Percentiles rank a stretch among this genome's conserved stretches.
phyloP scores from a whole-genome alignment of 495 filamentous ascomycete genomes.

The Astrothelium subdiscretum region DNA sequence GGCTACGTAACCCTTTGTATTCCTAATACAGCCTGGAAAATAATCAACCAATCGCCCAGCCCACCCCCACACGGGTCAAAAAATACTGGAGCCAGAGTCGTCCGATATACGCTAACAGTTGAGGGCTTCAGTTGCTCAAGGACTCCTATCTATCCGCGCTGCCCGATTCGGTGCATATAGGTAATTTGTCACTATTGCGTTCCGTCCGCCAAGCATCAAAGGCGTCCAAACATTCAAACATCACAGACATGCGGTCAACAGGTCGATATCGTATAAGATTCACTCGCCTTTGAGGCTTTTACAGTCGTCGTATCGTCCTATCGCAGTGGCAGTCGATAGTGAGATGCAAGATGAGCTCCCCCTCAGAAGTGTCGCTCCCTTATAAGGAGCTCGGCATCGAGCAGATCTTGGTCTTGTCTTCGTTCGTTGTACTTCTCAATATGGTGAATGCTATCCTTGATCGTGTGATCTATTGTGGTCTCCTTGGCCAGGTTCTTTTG shows the following conservation, averaged over 20 bases:
- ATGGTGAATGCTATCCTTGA: conserved; percentile 46
- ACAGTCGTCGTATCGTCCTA: no score
- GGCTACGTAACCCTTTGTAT: no score
- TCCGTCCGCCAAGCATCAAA: background rate
- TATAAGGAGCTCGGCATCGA: conserved; percentile 53
- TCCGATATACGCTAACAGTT: background rate
- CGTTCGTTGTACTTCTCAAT: conserved; percentile 58
- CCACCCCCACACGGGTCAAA: no score
- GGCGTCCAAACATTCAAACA: background rate
- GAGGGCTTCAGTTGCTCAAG: background rate
- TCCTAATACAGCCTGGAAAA: no score
- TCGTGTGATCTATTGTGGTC: conserved; percentile 52
- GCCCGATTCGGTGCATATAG: background rate
- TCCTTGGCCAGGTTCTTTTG: conserved; percentile 63
- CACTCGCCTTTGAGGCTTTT: background rate
- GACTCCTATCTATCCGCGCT: background rate
- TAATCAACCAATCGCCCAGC: no score
- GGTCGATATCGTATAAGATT: background rate
- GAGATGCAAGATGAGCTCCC: background rate
- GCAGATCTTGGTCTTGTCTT: conserved; percentile 47
- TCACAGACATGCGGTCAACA: background rate
- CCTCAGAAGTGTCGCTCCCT: background rate
- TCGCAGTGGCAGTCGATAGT: background rate
- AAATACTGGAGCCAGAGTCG: background rate
- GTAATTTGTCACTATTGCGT: background rate